Conservation (phyloP, 2,329 filamentous ascomycete genomes). For the Reticulascus tulasneorum region DNA sequence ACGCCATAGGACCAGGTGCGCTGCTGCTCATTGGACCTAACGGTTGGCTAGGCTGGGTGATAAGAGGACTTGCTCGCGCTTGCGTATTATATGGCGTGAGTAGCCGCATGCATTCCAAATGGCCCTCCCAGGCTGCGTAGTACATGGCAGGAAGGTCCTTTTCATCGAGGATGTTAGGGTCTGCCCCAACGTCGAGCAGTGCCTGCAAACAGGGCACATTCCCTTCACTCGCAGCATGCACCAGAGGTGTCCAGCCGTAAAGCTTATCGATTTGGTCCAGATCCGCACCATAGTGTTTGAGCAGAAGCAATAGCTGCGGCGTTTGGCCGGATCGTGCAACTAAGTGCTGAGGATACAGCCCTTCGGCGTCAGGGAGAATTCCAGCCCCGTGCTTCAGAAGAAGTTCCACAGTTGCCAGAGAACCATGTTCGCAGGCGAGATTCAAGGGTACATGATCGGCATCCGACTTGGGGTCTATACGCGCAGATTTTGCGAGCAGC, state of each 20-base stretch:
- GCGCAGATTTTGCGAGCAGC: constrained; percentile 72
- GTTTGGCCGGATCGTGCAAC: constrained; percentile 85
- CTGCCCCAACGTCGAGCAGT: constrained; percentile 73
- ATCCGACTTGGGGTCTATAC: constrained; percentile 80
- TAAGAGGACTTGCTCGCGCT: constrained; percentile 38
- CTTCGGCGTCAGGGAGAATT: constrained; percentile 92
- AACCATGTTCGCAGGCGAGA: constrained; percentile 90
- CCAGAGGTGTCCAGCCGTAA: constrained; percentile 94
- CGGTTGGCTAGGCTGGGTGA: constrained; percentile 33
- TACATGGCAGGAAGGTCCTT: constrained; percentile 94
- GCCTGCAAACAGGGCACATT: constrained; percentile 84
- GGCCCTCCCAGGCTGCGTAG: constrained; percentile 97
- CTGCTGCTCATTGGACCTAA: constrained; percentile 43
- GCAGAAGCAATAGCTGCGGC: constrained; percentile 71
- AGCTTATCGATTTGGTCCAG: constrained; percentile 91
- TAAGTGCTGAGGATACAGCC: constrained; percentile 93
- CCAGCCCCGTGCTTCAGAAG: constrained; percentile 75
- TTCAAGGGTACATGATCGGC: constrained; percentile 93
- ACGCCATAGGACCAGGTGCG: constrained; percentile 56
- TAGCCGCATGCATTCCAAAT: constrained; percentile 89
- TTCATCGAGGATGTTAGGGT: constrained; percentile 80
- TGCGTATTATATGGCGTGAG: constrained; percentile 59
- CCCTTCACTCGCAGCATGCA: constrained; percentile 94
- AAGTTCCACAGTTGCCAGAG: constrained; percentile 76
- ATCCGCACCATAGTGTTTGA: constrained; percentile 83